Base-by-base conservation (phyloP, 1,284 basidiomycete genomes). In the Rhizoctonia solani region DNA sequence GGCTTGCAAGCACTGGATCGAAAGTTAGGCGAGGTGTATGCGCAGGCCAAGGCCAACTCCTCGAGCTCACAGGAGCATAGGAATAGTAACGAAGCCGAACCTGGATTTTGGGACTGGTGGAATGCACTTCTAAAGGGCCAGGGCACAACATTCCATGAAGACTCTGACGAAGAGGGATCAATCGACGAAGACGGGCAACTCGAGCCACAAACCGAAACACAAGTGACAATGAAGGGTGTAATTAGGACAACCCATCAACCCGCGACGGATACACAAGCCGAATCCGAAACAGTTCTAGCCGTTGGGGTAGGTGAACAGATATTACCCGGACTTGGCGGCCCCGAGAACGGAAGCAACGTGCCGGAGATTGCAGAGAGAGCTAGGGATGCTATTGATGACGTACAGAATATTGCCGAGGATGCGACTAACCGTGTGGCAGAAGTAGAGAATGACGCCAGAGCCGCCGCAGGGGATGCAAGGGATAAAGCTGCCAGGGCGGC, bases 271-370 rank as follows among this genome's bases (percentile, higher is more conserved):
- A 67, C 71, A 21, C 55, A 69, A 46, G 47, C 69, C 11, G 65
- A 71, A 4, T 72, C 74, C 41, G 76, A 78, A 58, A 79, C 76
- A 11, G 70, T 77, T 3, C 67, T 81, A 19, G 79, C 79, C 0
- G 72, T 83, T 21, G 82, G 82, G 1, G 74, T 77, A 16, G 81
- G 79, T 14, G 73, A 81, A 4, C 82, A 83, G 71, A 73, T 83
- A n/a, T 77, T 84, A 67, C 78, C 79, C 0, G 77, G 77, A 3
- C 78, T 79, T 58, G 79, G 77, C 4, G 81, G 80, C 5, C 77
- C 81, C 13, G 49, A 68, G 1, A 76, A 79, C 66, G 75, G 71
- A 1, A 72, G 44, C 29, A 49, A 65, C 50, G 30, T 29, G 9
- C 52, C 65, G 25, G 66, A 69, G 21, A 46, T 66, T 4, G 58